A percentile compares a stretch with the other conserved stretches of the same genome.
phyloP scores from a whole-genome alignment of 2,329 filamentous ascomycete genomes.

The Colletotrichum sp. region DNA sequence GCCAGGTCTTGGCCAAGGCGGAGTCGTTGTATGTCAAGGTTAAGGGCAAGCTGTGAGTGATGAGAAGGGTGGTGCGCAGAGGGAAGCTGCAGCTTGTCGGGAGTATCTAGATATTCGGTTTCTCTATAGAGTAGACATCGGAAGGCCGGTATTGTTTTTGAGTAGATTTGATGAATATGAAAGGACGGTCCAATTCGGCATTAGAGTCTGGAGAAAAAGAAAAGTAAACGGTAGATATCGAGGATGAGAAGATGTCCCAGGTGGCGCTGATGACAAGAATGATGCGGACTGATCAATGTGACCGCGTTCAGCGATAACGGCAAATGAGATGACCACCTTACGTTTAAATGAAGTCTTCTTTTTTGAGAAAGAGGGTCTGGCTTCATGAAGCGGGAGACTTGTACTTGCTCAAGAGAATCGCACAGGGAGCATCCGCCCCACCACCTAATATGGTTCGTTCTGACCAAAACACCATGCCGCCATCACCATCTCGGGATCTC shows the following conservation, averaged over 20 bases:
- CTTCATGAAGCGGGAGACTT: not conserved
- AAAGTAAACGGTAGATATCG: not conserved
- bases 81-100: not conserved
- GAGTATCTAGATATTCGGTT: not conserved
- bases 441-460: not conserved
- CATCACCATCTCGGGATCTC: not conserved
- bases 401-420: not conserved
- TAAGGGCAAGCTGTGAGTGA: constrained; percentile 16
- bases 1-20: constrained; percentile 33
- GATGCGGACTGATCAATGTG: not conserved
- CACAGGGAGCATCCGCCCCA: not conserved
- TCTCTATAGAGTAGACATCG: not conserved
- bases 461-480: not conserved
- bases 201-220: not conserved
- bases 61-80: not conserved
- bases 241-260: not conserved
- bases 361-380: not conserved
- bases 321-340: not conserved
- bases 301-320: not conserved
- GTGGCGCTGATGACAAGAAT: not conserved
- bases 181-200: not conserved
- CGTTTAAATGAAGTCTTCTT: not conserved
- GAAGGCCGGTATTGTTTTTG: not conserved
- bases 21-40: constrained; percentile 18
- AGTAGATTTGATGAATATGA: not conserved